Evolutionary conservation across 148 eudicot species (phyloP), one percentile per base, ranked within the genome.

Genomic region (Silene conica): DNA sequence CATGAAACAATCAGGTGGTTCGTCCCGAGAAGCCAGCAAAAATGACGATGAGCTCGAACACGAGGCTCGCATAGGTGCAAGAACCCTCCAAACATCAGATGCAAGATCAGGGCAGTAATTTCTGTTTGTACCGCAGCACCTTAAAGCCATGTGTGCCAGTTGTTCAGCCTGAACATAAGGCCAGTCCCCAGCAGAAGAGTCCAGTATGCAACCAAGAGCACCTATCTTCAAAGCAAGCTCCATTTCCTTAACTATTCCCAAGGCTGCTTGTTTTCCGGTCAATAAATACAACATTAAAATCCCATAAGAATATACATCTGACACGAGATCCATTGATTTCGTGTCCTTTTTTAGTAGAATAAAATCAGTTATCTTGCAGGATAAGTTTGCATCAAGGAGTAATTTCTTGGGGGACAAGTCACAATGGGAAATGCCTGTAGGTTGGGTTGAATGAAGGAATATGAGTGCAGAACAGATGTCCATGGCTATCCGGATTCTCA

Each of bases 171-270:
- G 92, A 22, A 90, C 85, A 84, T 86, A 91, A n/a, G 97, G 96
- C 96, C 97, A 94, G 66, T 91, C 89, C 20, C 98, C 98, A 72
- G 97, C 97, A 25, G 88, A 83, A 6, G 84, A 77, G 76, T 94
- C 98, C 73, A 94, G 66, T 59, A 89, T 20, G 62, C 68, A 58
- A 21, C 81, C 80, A 63, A 94, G 82, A 66, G 81, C 78, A 73
- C 82, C 92, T 14, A 79, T 81, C 61, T 82, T 85, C 28, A 91
- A 26, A 25, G 96, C 95, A 79, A 22, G 63, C 71, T 86, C 82
- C 25, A 94, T 88, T 79, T 89, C 89, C 78, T 79, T 82, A 20
- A 74, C 61, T 72, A 89, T 80, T 57, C 95, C 91, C 67, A 76
- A 19, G 34, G 34, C 34, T 4, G 86, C 72, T 74, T 74, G 69